A percentile compares a stretch with the other conserved stretches of the same genome.
These are phyloP conservation scores for Zychaea mexicana DNA, from an alignment of 371 early-diverging fungal species.

Conservation along the genomic window DNA sequence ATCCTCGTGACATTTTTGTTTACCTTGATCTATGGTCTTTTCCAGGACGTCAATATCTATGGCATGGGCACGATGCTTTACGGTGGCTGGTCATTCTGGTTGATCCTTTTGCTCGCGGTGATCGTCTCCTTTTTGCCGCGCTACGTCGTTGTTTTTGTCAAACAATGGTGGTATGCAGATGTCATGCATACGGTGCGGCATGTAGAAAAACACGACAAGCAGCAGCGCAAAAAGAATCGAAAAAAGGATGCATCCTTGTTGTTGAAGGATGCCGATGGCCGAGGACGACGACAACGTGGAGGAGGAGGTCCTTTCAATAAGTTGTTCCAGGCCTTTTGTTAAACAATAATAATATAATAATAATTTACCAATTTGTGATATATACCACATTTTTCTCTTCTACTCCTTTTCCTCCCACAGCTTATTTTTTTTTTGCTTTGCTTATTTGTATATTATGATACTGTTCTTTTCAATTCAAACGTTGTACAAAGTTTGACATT, in stretches of 20 bases:
- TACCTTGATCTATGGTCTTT: conserved; percentile 60
- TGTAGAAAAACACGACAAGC: conserved; percentile 38
- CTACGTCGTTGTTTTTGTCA: conserved; percentile 59
- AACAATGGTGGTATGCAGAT: conserved; percentile 69
- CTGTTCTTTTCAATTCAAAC: neutral
- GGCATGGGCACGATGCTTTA: conserved; percentile 64
- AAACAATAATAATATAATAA: neutral
- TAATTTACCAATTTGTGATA: neutral
- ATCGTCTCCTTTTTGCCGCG: conserved; percentile 68
- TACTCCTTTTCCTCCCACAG: neutral
- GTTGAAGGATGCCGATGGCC: neutral
- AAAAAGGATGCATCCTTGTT: neutral
- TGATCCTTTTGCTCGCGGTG: conserved; percentile 58
- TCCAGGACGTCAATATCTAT: conserved; percentile 55
- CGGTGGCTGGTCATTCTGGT: conserved; percentile 72
- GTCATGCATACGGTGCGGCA: conserved; percentile 76
- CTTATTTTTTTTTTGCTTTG: neutral
- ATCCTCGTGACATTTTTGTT: conserved; percentile 53
- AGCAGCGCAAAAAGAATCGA: conserved; percentile 5
- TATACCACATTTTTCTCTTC: neutral
- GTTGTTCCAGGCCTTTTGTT: neutral
- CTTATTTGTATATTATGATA: conserved; percentile 3
- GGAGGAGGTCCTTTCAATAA: neutral
- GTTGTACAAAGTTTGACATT: neutral
- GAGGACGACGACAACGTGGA: too few species aligned